Percentiles rank a stretch among this genome's conserved stretches.
phyloP scores from a whole-genome alignment of 108 stramenopile species.

The Conticribra guillardii region DNA sequence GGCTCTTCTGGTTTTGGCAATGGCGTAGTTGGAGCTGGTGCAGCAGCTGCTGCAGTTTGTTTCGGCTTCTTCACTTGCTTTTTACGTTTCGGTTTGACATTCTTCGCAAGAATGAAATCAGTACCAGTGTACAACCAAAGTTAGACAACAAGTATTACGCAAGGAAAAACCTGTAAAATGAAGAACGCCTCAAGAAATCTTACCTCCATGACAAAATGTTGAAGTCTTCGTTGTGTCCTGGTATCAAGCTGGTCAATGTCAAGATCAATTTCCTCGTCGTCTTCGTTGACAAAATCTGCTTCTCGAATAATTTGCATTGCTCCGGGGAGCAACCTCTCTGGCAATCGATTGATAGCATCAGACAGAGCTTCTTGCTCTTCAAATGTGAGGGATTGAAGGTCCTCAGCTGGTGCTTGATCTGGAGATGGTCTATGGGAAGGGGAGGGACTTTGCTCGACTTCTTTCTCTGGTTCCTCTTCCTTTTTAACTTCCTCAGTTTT shows the following conservation, averaged over 20 bases:
- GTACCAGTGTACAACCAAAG: conserved; percentile 41
- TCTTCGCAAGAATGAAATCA: conserved; percentile 14
- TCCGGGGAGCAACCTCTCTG: conserved; percentile 60
- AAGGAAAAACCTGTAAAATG: too few species aligned
- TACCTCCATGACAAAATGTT: conserved; percentile 83
- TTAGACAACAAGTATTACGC: conserved; percentile 32
- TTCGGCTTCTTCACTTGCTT: conserved; percentile 55
- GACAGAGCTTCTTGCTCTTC: conserved; percentile 86
- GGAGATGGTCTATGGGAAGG: conserved; percentile 24
- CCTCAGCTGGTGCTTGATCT: conserved; percentile 38
- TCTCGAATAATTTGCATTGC: conserved; percentile 88
- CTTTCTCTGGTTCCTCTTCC: conserved; percentile 42
- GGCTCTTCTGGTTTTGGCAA: conserved; percentile 25
- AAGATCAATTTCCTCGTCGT: conserved; percentile 89
- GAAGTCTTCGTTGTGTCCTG: conserved; percentile 78
- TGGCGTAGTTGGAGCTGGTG: conserved; percentile 40
- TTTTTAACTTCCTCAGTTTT: conserved; percentile 17
- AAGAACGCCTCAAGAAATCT: conserved; percentile 50
- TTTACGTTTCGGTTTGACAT: conserved; percentile 45
- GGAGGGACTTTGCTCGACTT: conserved; percentile 11
- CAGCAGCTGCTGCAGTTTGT: conserved; percentile 37
- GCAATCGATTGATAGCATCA: conserved; percentile 74
- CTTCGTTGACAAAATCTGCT: conserved; percentile 69
- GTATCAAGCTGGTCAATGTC: conserved; percentile 84
- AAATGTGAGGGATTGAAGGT: conserved; percentile 62